Base-by-base conservation (phyloP, 495 filamentous ascomycete species). In the Penicillium roqueforti region DNA sequence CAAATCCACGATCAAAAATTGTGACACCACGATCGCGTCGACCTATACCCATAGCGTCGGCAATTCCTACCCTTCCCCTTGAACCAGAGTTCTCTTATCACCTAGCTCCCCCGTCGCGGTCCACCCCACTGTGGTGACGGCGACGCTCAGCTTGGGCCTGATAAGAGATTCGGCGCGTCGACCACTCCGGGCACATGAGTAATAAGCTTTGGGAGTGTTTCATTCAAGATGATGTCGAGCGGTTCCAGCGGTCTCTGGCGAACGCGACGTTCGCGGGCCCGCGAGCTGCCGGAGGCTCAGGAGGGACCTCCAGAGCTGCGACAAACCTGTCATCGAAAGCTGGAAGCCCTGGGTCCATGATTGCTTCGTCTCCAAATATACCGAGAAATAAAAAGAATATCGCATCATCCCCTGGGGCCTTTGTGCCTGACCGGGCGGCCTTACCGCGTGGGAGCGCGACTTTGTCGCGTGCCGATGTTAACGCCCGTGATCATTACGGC, bases 131-230 rank as follows among this genome's bases (percentile, higher is more conserved):
- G 32, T 36, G 87, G 75, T 85, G 81, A 90, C 85, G 83, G 87
- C 86, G 87, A 92, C 89, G 91, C 83, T 86, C 67, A 68, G 72
- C 71, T 69, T 75, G 69, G 82, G 85, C 83, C 80, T 77, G 79
- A 78, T 75, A 77, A 78, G 82, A 80, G 76, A 67, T 74, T 69
- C 72, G 68, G 68, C 67, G 67, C 61, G 58, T 56, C 58, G 51
- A 66, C 62, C 64, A 68, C 55, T 61, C 63, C 65, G 73, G 75
- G 80, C 87, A 85, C 84, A 98, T 97, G 95, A 96, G 88, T 82
- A 86, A 87, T 75, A 84, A 88, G 77, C 84, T 98, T 68, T 97
- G 93, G 92, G 88, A 89, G 76, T 89, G 80, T 71, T 98, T 91
- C 69, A 86, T 92, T 74, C 87, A 95, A 80, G 88, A 96, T 84